phyloP scores from a whole-genome alignment of 2,329 filamentous ascomycete genomes.

The Fusarium aywerte region DNA sequence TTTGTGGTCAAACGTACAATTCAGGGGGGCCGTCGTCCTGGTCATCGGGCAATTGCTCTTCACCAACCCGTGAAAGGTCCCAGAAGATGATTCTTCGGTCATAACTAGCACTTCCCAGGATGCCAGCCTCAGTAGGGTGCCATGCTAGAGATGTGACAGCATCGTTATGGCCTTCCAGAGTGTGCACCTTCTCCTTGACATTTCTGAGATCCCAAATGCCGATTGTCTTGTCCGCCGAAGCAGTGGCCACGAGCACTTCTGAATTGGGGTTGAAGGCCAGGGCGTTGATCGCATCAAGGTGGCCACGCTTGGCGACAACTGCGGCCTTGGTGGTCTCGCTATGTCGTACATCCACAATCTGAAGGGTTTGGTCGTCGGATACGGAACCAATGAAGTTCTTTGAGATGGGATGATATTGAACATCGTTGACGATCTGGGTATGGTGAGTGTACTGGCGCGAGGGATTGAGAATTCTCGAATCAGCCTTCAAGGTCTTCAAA shows the following conservation, averaged over 20 bases:
- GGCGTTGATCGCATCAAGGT: conserved; percentile 94
- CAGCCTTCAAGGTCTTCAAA: conserved; percentile 77
- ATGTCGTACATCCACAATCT: conserved; percentile 88
- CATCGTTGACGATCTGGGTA: conserved; percentile 92
- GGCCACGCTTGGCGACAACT: conserved; percentile 76
- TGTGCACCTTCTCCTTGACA: conserved; percentile 88
- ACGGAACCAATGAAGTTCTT: conserved; percentile 89
- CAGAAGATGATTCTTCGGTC: conserved; percentile 95
- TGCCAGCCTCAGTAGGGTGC: conserved; percentile 90
- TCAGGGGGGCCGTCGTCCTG: conserved; percentile 95
- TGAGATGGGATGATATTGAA: conserved; percentile 92
- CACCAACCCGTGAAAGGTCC: conserved; percentile 91
- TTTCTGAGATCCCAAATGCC: conserved; percentile 96
- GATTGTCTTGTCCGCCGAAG: conserved; percentile 94
- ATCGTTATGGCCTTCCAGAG: conserved; percentile 86
- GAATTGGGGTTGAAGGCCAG: conserved; percentile 91
- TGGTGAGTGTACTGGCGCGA: conserved; percentile 86
- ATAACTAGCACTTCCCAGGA: conserved; percentile 91
- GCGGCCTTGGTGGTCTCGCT: conserved; percentile 73
- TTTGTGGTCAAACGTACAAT: conserved; percentile 69
- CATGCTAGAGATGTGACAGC: conserved; percentile 92
- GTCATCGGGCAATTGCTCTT: conserved; percentile 95
- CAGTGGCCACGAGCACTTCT: conserved; percentile 91
- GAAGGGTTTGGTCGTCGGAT: conserved; percentile 92
- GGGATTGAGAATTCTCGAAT: conserved; percentile 76